phyloP scores from a whole-genome alignment of 345 rosid genomes.

The Noccaea caerulescens region DNA sequence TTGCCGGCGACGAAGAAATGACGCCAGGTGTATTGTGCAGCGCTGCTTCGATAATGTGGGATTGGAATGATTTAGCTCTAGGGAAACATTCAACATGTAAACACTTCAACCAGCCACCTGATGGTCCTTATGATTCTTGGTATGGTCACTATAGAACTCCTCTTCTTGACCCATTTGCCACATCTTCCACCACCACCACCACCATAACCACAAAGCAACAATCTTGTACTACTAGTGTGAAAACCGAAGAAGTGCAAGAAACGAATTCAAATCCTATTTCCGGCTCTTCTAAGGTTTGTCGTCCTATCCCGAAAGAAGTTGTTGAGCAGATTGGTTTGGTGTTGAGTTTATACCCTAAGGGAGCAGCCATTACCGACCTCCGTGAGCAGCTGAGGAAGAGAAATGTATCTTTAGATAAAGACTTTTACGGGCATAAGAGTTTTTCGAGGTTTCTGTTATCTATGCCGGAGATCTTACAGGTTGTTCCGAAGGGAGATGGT shows the following conservation, averaged over 20 bases:
- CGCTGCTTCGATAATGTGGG: conserved; percentile 95
- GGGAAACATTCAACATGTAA: conserved; percentile 57
- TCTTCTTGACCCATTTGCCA: conserved; percentile 72
- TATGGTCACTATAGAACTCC: conserved; percentile 75
- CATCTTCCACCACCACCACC: conserved; percentile 12
- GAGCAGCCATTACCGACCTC: conserved; percentile 57
- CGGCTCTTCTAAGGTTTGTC: conserved; percentile 3
- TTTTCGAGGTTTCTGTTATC: conserved; percentile 67
- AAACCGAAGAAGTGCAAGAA: conserved; percentile 39
- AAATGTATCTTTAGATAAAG: conserved; percentile 51
- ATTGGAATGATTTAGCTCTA: conserved; percentile 65
- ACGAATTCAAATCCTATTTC: conserved; percentile 43
- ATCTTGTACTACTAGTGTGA: conserved; percentile 35
- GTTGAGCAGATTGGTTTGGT: conserved; percentile 54
- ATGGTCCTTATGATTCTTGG: conserved; percentile 92
- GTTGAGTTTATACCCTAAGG: conserved; percentile 58
- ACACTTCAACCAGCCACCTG: conserved; percentile 87
- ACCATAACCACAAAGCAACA: conserved; percentile 25
- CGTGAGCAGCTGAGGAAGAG: conserved; percentile 57
- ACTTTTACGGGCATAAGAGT: conserved; percentile 64
- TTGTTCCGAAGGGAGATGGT: conserved; percentile 52
- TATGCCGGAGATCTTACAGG: conserved; percentile 63
- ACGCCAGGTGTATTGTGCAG: conserved; percentile 67
- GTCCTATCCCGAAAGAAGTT: conserved; percentile 55
- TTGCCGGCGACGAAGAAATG: conserved; percentile 52